A percentile compares a stretch with the other conserved stretches of the same genome.
These are phyloP conservation scores for Globisporangium paroecandrum DNA, from an alignment of 352 stramenopile genomes.

Conservation along the genomic window DNA sequence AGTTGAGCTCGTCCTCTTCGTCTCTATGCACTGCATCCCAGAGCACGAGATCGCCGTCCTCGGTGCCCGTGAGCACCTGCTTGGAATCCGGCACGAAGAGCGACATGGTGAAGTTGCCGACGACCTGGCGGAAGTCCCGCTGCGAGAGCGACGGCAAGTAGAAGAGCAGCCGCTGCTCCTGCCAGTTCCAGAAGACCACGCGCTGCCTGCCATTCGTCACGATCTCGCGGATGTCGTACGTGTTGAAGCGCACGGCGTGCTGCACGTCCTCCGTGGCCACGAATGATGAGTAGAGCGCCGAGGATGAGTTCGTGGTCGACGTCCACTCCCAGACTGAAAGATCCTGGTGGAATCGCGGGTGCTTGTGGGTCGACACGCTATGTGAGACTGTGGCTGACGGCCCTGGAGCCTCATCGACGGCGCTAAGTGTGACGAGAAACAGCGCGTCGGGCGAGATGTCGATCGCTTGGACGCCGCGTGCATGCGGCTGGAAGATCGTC, in stretches of 20 bases:
- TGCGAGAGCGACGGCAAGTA: constrained; percentile 83
- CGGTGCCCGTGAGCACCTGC: constrained; percentile 82
- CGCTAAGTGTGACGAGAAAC: constrained; percentile 85
- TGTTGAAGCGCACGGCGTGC: constrained; percentile 87
- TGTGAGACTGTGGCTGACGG: neutral
- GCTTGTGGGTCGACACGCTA: constrained; percentile 11
- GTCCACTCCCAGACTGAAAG: constrained; percentile 89
- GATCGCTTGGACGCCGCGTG: constrained; percentile 71
- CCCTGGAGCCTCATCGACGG: constrained; percentile 30
- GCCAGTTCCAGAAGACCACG: constrained; percentile 91
- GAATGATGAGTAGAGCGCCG: constrained; percentile 51
- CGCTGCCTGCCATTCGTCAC: constrained; percentile 83
- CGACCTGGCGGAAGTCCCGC: constrained; percentile 74
- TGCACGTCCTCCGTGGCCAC: constrained; percentile 78
- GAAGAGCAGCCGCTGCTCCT: constrained; percentile 71
- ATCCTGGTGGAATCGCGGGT: constrained; percentile 63
- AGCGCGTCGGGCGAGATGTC: constrained; percentile 89
- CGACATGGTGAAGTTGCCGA: constrained; percentile 84
- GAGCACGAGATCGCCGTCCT: constrained; percentile 84
- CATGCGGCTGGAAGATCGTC: constrained; percentile 87
- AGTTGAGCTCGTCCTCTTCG: constrained; percentile 26
- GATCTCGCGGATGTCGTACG: constrained; percentile 84
- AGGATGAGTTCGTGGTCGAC: constrained; percentile 23
- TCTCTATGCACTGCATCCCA: constrained; percentile 63
- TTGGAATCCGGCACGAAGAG: constrained; percentile 86